These are phyloP conservation scores for Russula lepida DNA, from an alignment of 768 basidiomycete genomes.

Conservation along the genomic window DNA sequence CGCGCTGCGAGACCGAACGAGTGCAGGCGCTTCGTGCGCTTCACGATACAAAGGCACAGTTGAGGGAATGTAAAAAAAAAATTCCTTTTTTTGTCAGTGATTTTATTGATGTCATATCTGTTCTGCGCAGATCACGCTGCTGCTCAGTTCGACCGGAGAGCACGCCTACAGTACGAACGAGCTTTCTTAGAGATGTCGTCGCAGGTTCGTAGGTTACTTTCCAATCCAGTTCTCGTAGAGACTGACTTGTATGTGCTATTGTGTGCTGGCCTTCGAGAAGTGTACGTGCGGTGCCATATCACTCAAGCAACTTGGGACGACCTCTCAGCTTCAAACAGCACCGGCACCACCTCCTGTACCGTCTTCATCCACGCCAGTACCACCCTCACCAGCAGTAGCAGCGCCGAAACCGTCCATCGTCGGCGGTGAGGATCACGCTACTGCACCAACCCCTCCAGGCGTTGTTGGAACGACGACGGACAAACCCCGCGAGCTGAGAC, in stretches of 20 bases:
- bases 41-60: neutral
- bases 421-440: neutral
- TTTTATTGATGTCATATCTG: neutral
- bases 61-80: slow-evolving; percentile 9
- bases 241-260: neutral
- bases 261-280: neutral
- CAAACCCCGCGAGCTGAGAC: neutral
- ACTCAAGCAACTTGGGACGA: neutral
- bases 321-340: neutral
- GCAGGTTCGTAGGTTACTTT: neutral
- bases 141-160: neutral
- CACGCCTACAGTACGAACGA: slow-evolving; percentile 1
- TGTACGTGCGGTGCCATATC: slow-evolving; percentile 8
- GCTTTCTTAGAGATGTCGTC: slow-evolving; percentile 1
- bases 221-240: neutral
- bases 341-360: neutral
- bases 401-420: neutral
- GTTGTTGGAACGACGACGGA: neutral
- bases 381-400: neutral
- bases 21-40: neutral
- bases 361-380: neutral
- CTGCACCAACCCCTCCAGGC: neutral
- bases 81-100: neutral
- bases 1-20: slow-evolving; percentile 5
- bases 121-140: neutral